A percentile compares a stretch with the other conserved stretches of the same genome.
These are phyloP conservation scores for Psidium friedrichsthalianum DNA, from an alignment of 345 rosid genomes.

Conservation along the genomic window DNA sequence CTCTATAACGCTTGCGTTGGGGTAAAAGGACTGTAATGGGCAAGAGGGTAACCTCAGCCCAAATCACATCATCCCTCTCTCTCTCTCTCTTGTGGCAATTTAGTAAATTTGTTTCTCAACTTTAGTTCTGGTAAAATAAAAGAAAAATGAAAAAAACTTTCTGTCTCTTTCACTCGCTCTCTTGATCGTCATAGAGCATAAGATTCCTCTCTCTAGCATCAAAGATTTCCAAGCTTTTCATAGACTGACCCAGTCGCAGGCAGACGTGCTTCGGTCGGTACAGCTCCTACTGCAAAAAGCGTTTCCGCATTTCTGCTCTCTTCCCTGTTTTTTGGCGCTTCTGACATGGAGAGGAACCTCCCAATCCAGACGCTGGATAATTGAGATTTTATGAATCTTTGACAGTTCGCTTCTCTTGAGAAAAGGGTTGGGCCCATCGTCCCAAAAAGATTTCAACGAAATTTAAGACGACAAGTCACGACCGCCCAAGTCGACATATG, in stretches of 20 bases:
- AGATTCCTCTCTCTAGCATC: background rate
- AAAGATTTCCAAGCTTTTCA: background rate
- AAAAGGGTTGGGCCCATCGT: background rate
- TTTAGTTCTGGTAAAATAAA: background rate
- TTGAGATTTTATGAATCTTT: too few relatives aligned
- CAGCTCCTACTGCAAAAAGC: background rate
- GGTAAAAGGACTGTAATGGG: background rate
- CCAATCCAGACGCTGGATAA: background rate
- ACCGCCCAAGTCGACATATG: background rate
- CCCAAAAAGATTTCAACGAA: background rate
- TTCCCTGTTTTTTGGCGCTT: background rate
- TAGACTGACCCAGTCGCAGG: background rate
- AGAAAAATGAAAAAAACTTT: background rate
- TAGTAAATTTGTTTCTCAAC: background rate
- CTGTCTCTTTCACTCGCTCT: background rate
- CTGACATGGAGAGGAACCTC: background rate
- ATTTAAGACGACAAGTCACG: background rate
- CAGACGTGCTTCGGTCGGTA: background rate
- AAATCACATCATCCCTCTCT: background rate
- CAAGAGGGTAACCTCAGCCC: background rate
- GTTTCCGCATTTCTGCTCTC: background rate
- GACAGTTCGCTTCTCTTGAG: background rate
- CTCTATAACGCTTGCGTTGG: background rate
- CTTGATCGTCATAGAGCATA: background rate
- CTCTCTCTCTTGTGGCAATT: too few relatives aligned